Evolutionary conservation across 1,284 basidiomycete genomes (phyloP).

Genomic region (Polyporus tsugae): DNA sequence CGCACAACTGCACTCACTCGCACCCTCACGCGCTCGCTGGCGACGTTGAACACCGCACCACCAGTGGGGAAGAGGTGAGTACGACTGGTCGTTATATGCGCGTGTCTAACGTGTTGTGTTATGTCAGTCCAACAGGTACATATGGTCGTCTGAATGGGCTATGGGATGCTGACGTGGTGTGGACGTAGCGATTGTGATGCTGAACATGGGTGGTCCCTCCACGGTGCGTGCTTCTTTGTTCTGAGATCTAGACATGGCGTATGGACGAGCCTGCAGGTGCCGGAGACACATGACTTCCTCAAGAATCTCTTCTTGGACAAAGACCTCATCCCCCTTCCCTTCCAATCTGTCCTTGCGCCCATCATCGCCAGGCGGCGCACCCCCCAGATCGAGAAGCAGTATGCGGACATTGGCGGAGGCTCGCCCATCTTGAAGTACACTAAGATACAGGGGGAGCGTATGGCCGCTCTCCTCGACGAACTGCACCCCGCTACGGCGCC

Average conservation of each 20-base stretch:
- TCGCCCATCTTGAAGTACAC: constrained; percentile 98
- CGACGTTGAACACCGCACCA: constrained; percentile 46
- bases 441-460: constrained; percentile 86
- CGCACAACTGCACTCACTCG: constrained; percentile 32
- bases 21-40: constrained; percentile 44
- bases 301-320: constrained; percentile 94
- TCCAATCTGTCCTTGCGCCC: constrained; percentile 89
- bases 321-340: constrained; percentile 96
- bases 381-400: constrained; percentile 95
- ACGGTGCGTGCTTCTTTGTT: constrained; percentile 65
- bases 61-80: constrained; percentile 48
- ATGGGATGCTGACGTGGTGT: constrained; percentile 16
- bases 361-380: constrained; percentile 92
- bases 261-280: constrained; percentile 56
- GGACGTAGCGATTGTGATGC: constrained; percentile 85
- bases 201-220: constrained; percentile 98
- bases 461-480: constrained; percentile 94
- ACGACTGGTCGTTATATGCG: background rate
- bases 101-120: constrained; percentile 23
- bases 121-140: constrained; percentile 68
- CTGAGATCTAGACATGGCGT: background rate
- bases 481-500: constrained; percentile 92
- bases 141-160: constrained; percentile 8
- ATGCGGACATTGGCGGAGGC: constrained; percentile 94
- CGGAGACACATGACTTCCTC: constrained; percentile 91